Percentiles rank a stretch among this genome's conserved stretches.
Evolutionary conservation across 192 early-diverging fungal genomes (phyloP).

Genomic region (Backusella morwellensis): DNA sequence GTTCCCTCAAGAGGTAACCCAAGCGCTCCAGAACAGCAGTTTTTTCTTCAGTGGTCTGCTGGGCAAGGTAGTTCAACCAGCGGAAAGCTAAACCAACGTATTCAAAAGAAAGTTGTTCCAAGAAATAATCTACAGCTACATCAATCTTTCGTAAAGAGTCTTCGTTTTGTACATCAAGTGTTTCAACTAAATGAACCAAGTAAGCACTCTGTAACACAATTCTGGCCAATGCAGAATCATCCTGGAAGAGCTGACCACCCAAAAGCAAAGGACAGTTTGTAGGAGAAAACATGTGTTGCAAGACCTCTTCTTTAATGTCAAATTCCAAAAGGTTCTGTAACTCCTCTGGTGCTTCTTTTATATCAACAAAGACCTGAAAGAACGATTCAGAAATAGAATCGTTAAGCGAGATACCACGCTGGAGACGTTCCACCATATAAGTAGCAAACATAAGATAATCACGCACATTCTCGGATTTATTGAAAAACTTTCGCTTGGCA

Average conservation of each 20-base stretch:
- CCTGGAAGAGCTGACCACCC: constrained; percentile 49
- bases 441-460: constrained; percentile 44
- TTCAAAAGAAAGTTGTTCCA: constrained; percentile 47
- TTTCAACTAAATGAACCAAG: constrained; percentile 41
- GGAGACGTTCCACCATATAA: constrained; percentile 48
- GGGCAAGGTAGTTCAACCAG: constrained; percentile 42
- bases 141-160: constrained; percentile 17
- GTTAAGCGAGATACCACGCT: constrained; percentile 45
- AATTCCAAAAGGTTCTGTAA: background rate
- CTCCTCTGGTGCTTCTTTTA: constrained; percentile 13
- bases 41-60: constrained; percentile 6
- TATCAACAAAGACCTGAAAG: constrained; percentile 44
- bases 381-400: constrained; percentile 42
- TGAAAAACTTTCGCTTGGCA: constrained; percentile 22
- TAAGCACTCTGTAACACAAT: constrained; percentile 55
- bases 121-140: constrained; percentile 45
- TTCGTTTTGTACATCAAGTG: constrained; percentile 20
- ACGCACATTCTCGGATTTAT: constrained; percentile 41
- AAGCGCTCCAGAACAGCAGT: constrained; percentile 18
- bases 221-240: constrained; percentile 55
- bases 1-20: constrained; percentile 12
- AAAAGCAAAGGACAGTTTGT: constrained; percentile 46
- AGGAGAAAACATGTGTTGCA: constrained; percentile 30
- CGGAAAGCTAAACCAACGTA: constrained; percentile 39
- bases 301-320: background rate